Percentiles rank a stretch among this genome's conserved stretches.
These are phyloP conservation scores for Mycena sanguinolenta DNA, from an alignment of 768 basidiomycete genomes.

Conservation along the genomic window DNA sequence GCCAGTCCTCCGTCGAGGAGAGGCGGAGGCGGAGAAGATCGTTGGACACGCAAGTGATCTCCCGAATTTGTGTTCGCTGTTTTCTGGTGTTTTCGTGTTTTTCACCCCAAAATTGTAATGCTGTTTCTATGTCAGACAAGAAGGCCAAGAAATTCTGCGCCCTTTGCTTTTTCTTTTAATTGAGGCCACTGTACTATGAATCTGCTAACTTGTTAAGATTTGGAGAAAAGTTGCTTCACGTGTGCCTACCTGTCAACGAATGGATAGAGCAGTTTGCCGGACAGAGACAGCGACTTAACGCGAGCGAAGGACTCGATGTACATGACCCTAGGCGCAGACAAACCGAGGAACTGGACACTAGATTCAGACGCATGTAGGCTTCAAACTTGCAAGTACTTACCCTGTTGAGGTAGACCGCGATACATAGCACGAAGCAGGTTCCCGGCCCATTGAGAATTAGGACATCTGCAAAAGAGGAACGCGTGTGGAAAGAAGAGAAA, in stretches of 20 bases:
- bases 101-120: conserved; percentile 32
- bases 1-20: conserved; percentile 74
- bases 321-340: conserved; percentile 78
- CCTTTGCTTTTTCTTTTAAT: conserved; percentile 54
- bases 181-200: conserved; percentile 95
- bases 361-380: conserved; percentile 13
- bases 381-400: conserved; percentile 56
- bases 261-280: conserved; percentile 84
- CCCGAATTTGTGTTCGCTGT: not conserved
- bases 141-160: conserved; percentile 71
- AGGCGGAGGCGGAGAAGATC: conserved; percentile 80
- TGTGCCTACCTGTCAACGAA: conserved; percentile 80
- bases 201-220: conserved; percentile 49
- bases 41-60: conserved; percentile 75
- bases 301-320: conserved; percentile 97
- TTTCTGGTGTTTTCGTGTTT: conserved; percentile 3
- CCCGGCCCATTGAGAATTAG: conserved; percentile 96
- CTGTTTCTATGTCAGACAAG: conserved; percentile 63
- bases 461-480: conserved; percentile 69
- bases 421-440: conserved; percentile 86
- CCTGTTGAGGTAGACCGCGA: conserved; percentile 77
- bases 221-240: conserved; percentile 6
- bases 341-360: conserved; percentile 74
- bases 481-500: conserved; percentile 43
- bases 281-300: conserved; percentile 83